Base-by-base conservation (phyloP, 306 rosid species). In the Malus sieversii region DNA sequence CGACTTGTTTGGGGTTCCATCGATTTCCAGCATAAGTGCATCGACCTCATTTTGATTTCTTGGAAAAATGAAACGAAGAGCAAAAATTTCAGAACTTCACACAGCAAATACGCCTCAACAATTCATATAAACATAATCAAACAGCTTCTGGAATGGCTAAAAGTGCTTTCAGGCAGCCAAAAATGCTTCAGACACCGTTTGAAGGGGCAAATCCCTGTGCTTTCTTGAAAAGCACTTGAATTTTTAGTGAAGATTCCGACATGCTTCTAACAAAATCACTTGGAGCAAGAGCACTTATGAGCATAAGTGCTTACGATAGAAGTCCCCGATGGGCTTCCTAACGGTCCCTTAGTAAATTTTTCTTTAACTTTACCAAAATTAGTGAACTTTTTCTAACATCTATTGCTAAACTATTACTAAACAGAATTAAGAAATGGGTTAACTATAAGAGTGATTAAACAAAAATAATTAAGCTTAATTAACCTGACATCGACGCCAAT, bases 1-100 rank as follows among this genome's bases (percentile, higher is more conserved):
- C 6, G 98, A 89, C 87, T 96, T 96, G 92, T 96, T 96, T 29
- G 98, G 85, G 10, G 99, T 96, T 62, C 98, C 99, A 73, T 96
- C 99, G 51, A 96, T 90, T 74, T 96, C 98, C 85, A 96, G 87
- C 98, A 96, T 92, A 13, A 92, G 66, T 20, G 96, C 90, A 82
- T 96, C 99, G 61, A 96, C 96, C 32, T 88, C 90, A 58, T 92
- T 89, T 87, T 96, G 99, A 70, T 92, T 87, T 86, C 99, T 95
- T 57, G 74, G 35, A 33, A 80, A 57, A 55, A 46, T 32, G 80
- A 61, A 64, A 75, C 11, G 83, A 40, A 59, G 40, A 25, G 9
- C 6, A 61, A 27, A 66, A 67, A 70, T 68, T 74, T 88, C 80
- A 83, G 68, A 82, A 46, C 23, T 35, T 29, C 59, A 84, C 77